Conservation (phyloP, 306 rosid species). For the Biancaea sappan region DNA sequence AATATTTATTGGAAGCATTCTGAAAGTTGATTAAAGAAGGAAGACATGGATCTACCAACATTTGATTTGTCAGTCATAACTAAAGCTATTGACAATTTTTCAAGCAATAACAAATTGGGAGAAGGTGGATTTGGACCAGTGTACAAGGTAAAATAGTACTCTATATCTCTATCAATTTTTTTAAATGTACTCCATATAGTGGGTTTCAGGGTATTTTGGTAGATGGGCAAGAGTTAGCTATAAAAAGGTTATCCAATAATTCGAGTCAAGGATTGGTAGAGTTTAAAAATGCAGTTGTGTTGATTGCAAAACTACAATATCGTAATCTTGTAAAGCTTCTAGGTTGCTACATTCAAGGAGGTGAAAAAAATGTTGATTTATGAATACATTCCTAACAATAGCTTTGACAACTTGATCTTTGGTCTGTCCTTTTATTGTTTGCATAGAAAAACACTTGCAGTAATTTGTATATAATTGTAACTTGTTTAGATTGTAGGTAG, state of each 20-base stretch:
- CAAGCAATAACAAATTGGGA: constrained; percentile 18
- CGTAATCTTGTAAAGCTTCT: constrained; percentile 36
- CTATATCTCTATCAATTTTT: background rate
- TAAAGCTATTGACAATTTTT: constrained; percentile 25
- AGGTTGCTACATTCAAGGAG: constrained; percentile 26
- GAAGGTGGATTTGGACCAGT: constrained; percentile 44
- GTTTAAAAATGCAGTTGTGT: constrained; percentile 24
- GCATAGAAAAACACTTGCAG: background rate
- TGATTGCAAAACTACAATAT: constrained; percentile 30
- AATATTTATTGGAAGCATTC: background rate
- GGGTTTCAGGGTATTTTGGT: constrained; percentile 6
- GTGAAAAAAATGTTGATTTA: constrained; percentile 24
- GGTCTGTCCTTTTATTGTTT: constrained; percentile 1
- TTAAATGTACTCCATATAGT: background rate
- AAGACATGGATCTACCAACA: constrained; percentile 5
- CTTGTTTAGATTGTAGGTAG: too few relatives aligned
- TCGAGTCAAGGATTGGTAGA: constrained; percentile 25
- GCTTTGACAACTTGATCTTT: constrained; percentile 34
- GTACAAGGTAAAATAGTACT: constrained; percentile 24
- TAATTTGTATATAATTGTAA: background rate
- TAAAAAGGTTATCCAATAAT: constrained; percentile 18
- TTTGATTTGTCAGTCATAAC: constrained; percentile 16
- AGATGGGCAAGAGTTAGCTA: constrained; percentile 24
- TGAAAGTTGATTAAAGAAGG: background rate
- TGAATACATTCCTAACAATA: constrained; percentile 25